Conservation (phyloP, 176 grass and related monocot species). For the Thalia dealbata region DNA sequence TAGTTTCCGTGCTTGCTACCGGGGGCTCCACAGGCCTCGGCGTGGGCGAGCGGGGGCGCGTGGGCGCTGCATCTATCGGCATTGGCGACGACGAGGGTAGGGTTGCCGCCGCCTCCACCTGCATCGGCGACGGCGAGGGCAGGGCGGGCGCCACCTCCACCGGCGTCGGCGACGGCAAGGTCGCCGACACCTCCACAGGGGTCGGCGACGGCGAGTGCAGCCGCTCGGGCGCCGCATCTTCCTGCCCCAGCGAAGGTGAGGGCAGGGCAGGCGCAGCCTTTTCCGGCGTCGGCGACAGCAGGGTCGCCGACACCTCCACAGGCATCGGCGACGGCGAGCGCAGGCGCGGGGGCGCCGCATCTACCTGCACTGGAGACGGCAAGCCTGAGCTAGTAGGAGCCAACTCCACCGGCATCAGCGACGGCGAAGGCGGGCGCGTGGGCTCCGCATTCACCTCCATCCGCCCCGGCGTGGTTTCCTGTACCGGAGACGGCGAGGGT, state of each 20-base stretch:
- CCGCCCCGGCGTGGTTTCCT: background rate
- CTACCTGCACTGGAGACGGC: constrained; percentile 51
- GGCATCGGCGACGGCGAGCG: constrained; percentile 51
- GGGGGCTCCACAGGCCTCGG: constrained; percentile 18
- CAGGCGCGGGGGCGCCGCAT: constrained; percentile 39
- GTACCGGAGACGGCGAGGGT: background rate
- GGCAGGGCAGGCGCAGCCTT: constrained; percentile 9
- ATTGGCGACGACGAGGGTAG: too few species aligned
- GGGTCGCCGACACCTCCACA: background rate
- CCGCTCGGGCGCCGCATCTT: background rate
- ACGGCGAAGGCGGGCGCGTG: background rate
- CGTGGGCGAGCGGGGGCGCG: background rate
- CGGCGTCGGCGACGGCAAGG: background rate
- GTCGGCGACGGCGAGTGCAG: background rate
- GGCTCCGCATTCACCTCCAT: background rate
- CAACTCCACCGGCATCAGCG: constrained; percentile 9
- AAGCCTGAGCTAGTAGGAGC: constrained; percentile 47
- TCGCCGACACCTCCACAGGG: background rate
- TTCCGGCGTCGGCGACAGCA: background rate
- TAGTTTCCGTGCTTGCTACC: constrained; percentile 44
- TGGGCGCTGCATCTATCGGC: background rate
- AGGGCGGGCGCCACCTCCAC: background rate
- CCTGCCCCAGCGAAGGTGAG: constrained; percentile 5
- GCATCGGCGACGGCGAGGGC: background rate
- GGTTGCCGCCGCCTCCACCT: background rate